Base-by-base conservation (phyloP, 2,329 filamentous ascomycete species). In the Sporothrix brasiliensis region DNA sequence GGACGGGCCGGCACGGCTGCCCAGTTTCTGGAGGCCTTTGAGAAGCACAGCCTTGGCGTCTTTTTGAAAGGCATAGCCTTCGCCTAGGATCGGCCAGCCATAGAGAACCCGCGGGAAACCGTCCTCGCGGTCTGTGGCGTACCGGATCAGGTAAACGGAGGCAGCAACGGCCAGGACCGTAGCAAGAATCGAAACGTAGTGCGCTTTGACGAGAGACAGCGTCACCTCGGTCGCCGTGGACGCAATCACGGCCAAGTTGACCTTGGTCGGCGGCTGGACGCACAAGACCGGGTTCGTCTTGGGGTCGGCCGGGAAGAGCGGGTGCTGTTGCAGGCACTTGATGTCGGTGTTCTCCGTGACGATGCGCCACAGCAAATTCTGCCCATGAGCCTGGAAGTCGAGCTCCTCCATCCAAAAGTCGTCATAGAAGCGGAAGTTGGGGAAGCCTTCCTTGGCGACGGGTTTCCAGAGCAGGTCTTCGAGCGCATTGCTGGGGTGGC, bases 401-500 rank as follows among this genome's bases (percentile, higher is more conserved):
- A 73, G 71, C 53, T 73, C 72, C 10, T 21, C 60, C 67, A 72
- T 61, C 72, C 72, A 73, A 41, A 72, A 72, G 9, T 53, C 24
- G 58, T 73, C 72, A 53, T 73, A 73, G 56, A 71, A 72, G 21
- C 72, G 71, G 30, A 71, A 68, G 58, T 72, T 54, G 24, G 72
- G 72, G 52, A 72, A 71, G 7, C 60, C 71, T 2, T 53, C n/a
- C 16, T n/a, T 39, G 6, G 39, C 34, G 16, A 71, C 49, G 3
- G 71, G 71, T 60, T 72, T 71, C 72, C 72, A 72, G 19, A 73
- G 67, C 19, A 73, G 65, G 47, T 73, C 72, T 58, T 73, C 72
- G 19, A 73, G 72, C 1, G 72, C 72, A n/a, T 73, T 73, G 72
- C 69, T 72, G 4, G 72, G 72, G 39, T 72, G 72, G 69, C 72